Evolutionary conservation across 768 basidiomycete species (phyloP).

Genomic region (Phlebiopsis gigantea): DNA sequence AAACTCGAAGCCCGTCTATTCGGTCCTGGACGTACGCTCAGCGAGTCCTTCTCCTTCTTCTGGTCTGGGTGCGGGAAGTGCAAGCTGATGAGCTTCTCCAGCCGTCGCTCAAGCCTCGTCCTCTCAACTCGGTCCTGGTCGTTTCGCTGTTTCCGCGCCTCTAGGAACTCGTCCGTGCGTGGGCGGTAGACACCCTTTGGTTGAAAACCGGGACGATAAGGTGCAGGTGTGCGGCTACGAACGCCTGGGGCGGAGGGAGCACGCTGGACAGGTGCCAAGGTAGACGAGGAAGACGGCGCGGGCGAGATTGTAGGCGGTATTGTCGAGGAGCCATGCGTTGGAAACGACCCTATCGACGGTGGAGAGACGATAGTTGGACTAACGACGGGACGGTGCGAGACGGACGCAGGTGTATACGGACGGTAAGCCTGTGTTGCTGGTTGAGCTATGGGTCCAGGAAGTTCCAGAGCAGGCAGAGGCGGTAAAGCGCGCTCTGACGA

Average conservation of each 20-base stretch:
- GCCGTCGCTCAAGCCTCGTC: slow-evolving; percentile 76
- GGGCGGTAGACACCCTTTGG: slow-evolving; percentile 79
- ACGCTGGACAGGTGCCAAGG: slow-evolving; percentile 13
- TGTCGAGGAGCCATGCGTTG: slow-evolving; percentile 11
- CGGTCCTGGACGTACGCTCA: background rate
- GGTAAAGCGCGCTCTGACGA: slow-evolving; percentile 20
- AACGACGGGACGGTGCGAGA: background rate
- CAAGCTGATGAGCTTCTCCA: slow-evolving; percentile 80
- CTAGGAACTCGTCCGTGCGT: slow-evolving; percentile 78
- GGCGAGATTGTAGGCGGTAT: slow-evolving; percentile 14
- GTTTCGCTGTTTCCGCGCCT: slow-evolving; percentile 32
- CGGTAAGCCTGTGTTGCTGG: background rate
- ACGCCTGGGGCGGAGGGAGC: slow-evolving; percentile 2
- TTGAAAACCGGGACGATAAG: slow-evolving; percentile 87
- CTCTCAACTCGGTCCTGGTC: slow-evolving; percentile 65
- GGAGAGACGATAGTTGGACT: slow-evolving; percentile 3
- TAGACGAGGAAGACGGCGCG: slow-evolving; percentile 18
- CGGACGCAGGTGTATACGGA: background rate
- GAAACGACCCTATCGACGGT: background rate
- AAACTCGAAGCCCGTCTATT: slow-evolving; percentile 56
- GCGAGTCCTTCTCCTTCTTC: slow-evolving; percentile 13
- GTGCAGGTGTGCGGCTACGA: slow-evolving; percentile 33
- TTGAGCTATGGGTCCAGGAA: slow-evolving; percentile 15
- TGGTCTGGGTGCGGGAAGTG: slow-evolving; percentile 49
- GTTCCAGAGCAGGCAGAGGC: slow-evolving; percentile 18